Evolutionary conservation across 2,329 filamentous ascomycete species (phyloP).

Genomic region (Sporothrix globosa): DNA sequence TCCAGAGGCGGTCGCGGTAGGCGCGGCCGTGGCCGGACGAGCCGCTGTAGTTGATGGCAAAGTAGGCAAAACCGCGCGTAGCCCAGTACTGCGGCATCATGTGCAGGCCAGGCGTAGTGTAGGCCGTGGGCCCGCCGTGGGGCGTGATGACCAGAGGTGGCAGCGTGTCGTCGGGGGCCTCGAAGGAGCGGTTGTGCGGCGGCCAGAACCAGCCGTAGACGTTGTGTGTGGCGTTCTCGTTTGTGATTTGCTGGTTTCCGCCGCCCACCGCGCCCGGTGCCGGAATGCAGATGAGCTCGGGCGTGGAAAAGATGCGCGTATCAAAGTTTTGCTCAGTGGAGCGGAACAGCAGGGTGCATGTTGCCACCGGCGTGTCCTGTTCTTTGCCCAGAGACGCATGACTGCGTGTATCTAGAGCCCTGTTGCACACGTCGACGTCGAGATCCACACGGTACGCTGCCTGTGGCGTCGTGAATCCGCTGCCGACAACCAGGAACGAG

Average conservation of each 20-base stretch:
- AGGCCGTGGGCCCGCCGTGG: constrained; percentile 57
- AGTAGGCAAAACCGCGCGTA: constrained; percentile 56
- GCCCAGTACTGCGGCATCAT: constrained; percentile 57
- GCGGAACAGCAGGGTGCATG: constrained; percentile 40
- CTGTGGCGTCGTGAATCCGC: constrained; percentile 41
- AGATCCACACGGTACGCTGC: constrained; percentile 44
- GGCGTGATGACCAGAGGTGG: constrained; percentile 56
- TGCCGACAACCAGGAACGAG: constrained; percentile 47
- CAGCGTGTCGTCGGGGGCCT: constrained; percentile 44
- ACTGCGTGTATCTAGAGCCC: neutral
- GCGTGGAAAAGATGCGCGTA: constrained; percentile 45
- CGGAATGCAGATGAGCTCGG: constrained; percentile 40
- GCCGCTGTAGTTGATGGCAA: constrained; percentile 57
- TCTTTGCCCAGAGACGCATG: neutral
- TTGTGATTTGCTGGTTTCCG: neutral
- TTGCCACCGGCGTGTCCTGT: constrained; percentile 29
- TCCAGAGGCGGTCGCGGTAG: constrained; percentile 55
- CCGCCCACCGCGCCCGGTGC: constrained; percentile 26
- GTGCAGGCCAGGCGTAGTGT: constrained; percentile 49
- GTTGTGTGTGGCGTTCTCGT: constrained; percentile 27
- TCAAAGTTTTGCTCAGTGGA: constrained; percentile 45
- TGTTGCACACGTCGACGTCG: constrained; percentile 40
- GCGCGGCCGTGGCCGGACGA: constrained; percentile 55
- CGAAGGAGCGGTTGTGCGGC: constrained; percentile 52
- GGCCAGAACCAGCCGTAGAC: constrained; percentile 55